Evolutionary conservation across 73 alveolate genomes (phyloP).

Genomic region (Symbiodinium natans): DNA sequence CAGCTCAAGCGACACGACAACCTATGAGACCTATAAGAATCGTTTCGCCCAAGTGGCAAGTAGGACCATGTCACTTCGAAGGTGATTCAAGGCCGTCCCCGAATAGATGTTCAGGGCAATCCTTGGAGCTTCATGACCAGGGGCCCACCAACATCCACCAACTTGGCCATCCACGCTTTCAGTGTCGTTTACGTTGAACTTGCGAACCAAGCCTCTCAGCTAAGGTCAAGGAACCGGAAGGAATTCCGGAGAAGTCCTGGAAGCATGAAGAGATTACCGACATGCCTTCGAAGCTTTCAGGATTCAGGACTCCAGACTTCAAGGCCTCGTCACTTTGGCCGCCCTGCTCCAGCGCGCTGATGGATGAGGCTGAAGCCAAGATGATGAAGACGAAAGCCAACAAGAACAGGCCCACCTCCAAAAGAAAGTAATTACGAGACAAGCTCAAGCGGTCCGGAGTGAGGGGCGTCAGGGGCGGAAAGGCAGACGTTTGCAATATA

Average conservation of each 20-base stretch:
- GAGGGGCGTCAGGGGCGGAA: not conserved
- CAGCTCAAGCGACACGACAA: too few species aligned
- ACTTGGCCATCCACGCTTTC: too few species aligned
- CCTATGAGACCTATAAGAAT: too few species aligned
- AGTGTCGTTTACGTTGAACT: too few species aligned
- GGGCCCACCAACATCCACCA: too few species aligned
- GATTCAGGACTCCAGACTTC: not conserved
- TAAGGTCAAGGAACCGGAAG: slow-evolving; percentile 9
- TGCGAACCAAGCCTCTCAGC: slow-evolving; percentile 35
- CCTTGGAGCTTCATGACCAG: too few species aligned
- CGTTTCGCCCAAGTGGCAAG: slow-evolving; percentile 41
- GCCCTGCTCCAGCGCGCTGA: slow-evolving; percentile 77
- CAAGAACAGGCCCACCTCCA: slow-evolving; percentile 78
- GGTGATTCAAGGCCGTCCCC: not conserved
- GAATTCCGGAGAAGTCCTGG: slow-evolving; percentile 72
- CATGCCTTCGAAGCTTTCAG: not conserved
- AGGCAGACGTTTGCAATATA: not conserved
- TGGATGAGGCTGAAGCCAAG: slow-evolving; percentile 65
- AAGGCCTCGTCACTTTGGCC: not conserved
- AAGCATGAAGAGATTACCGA: not conserved
- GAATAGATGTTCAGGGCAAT: slow-evolving; percentile 68
- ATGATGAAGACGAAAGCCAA: slow-evolving; percentile 57
- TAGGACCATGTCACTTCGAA: slow-evolving; percentile 53
- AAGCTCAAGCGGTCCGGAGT: not conserved
- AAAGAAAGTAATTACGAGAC: not conserved